These are phyloP conservation scores for Teratosphaeria gauchensis DNA, from an alignment of 2,329 filamentous ascomycete genomes.

Conservation along the genomic window DNA sequence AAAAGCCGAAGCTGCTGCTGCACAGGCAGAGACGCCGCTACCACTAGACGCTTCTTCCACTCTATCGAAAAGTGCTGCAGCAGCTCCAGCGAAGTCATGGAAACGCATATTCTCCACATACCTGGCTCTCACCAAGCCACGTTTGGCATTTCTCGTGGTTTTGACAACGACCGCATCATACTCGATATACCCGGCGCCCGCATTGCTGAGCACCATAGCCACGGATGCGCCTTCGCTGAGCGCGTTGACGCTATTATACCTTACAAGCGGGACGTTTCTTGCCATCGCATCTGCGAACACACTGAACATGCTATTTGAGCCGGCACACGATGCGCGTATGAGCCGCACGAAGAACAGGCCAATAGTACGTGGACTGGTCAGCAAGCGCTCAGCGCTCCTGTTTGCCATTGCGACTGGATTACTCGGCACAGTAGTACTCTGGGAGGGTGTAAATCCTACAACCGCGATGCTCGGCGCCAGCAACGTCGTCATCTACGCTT, in stretches of 20 bases:
- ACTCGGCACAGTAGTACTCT: slow-evolving; percentile 62
- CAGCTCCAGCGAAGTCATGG: slow-evolving; percentile 47
- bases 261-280: slow-evolving; percentile 75
- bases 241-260: slow-evolving; percentile 81
- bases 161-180: slow-evolving; percentile 86
- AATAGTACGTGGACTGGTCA: slow-evolving; percentile 71
- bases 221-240: slow-evolving; percentile 69
- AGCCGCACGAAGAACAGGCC: slow-evolving; percentile 83
- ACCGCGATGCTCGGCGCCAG: slow-evolving; percentile 73
- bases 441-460: slow-evolving; percentile 88
- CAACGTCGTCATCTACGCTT: slow-evolving; percentile 86
- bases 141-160: slow-evolving; percentile 81
- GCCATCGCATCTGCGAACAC: slow-evolving; percentile 88
- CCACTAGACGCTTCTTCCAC: slow-evolving; percentile 53
- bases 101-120: slow-evolving; percentile 66
- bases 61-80: slow-evolving; percentile 47
- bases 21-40: slow-evolving; percentile 23
- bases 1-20: slow-evolving; percentile 18
- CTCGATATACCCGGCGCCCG: slow-evolving; percentile 83
- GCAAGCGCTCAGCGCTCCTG: slow-evolving; percentile 57
- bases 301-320: slow-evolving; percentile 96
- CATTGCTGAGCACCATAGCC: slow-evolving; percentile 62
- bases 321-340: slow-evolving; percentile 84
- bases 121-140: slow-evolving; percentile 89
- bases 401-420: slow-evolving; percentile 70